These are phyloP conservation scores for Stevia rebaudiana DNA, from an alignment of 140 eudicot genomes.

Conservation along the genomic window DNA sequence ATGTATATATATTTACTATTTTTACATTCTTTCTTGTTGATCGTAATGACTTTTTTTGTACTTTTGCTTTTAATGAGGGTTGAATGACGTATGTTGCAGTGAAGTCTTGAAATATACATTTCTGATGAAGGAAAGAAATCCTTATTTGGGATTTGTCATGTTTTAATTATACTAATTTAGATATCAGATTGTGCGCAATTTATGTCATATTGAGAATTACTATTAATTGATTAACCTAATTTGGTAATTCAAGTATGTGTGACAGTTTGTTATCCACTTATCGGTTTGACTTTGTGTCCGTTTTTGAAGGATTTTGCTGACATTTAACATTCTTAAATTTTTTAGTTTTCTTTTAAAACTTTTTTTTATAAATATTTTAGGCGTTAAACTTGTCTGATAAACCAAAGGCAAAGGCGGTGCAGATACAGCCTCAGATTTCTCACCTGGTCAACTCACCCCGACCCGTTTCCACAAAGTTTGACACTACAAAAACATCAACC, in stretches of 20 bases:
- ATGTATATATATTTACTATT: no score
- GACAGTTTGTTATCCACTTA: neutral
- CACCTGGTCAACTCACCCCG: slow-evolving; percentile 45
- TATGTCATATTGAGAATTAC: neutral
- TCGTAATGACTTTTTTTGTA: neutral
- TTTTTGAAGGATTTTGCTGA: no score
- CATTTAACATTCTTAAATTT: no score
- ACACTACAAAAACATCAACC: slow-evolving; percentile 45
- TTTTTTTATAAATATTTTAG: slow-evolving; percentile 27
- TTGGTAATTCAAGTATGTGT: neutral
- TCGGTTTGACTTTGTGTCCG: neutral
- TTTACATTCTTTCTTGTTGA: neutral
- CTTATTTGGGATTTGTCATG: neutral
- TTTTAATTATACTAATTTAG: neutral
- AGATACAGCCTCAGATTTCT: slow-evolving; percentile 37
- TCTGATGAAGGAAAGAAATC: neutral
- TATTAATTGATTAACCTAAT: neutral
- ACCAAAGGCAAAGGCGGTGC: slow-evolving; percentile 54
- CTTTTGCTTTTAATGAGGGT: neutral
- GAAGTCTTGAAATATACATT: neutral
- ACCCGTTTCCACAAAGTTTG: slow-evolving; percentile 41
- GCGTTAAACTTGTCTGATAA: slow-evolving; percentile 57
- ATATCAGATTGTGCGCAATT: neutral
- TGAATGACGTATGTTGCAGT: neutral
- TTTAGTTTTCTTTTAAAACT: no score